phyloP scores from a whole-genome alignment of 2,329 filamentous ascomycete species.

The Sporothrix sp. region DNA sequence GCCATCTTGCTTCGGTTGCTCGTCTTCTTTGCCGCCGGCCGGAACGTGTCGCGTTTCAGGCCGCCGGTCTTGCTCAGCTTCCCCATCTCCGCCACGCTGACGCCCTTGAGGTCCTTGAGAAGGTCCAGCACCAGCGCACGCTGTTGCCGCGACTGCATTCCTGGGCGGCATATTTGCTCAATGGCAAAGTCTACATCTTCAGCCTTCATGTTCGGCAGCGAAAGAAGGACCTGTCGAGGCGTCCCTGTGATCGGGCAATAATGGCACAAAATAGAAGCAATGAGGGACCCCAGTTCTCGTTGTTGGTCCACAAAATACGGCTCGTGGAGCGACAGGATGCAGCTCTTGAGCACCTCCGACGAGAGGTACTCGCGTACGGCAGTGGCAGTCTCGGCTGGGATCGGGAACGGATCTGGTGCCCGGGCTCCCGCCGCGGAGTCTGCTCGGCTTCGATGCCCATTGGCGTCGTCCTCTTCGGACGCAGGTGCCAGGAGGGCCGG shows the following conservation, averaged over 20 bases:
- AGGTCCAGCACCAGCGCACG: constrained; percentile 74
- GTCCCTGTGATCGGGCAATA: constrained; percentile 63
- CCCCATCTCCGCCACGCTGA: constrained; percentile 88
- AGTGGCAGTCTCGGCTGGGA: constrained; percentile 44
- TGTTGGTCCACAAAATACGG: constrained; percentile 95
- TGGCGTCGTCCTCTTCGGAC: not conserved
- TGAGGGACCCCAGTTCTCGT: constrained; percentile 79
- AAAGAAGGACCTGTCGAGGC: constrained; percentile 65
- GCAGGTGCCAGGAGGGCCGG: constrained; percentile 6
- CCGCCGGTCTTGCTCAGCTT: constrained; percentile 55
- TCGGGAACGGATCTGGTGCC: constrained; percentile 28
- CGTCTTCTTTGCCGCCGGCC: constrained; percentile 30
- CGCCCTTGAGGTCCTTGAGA: constrained; percentile 74
- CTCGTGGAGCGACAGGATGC: constrained; percentile 83
- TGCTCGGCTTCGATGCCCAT: not conserved
- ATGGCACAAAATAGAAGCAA: constrained; percentile 72
- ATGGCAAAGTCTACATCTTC: constrained; percentile 57
- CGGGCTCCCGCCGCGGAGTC: constrained; percentile 14
- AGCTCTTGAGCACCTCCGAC: constrained; percentile 78
- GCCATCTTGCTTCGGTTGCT: constrained; percentile 48
- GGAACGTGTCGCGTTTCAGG: constrained; percentile 22
- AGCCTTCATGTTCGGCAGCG: constrained; percentile 65
- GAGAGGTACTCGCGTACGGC: constrained; percentile 85
- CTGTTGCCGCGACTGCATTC: constrained; percentile 61
- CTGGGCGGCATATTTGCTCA: constrained; percentile 47